Evolutionary conservation across 2,329 filamentous ascomycete species (phyloP), one percentile per base, ranked within the genome.

Genomic region (Pochonia chlamydosporia): DNA sequence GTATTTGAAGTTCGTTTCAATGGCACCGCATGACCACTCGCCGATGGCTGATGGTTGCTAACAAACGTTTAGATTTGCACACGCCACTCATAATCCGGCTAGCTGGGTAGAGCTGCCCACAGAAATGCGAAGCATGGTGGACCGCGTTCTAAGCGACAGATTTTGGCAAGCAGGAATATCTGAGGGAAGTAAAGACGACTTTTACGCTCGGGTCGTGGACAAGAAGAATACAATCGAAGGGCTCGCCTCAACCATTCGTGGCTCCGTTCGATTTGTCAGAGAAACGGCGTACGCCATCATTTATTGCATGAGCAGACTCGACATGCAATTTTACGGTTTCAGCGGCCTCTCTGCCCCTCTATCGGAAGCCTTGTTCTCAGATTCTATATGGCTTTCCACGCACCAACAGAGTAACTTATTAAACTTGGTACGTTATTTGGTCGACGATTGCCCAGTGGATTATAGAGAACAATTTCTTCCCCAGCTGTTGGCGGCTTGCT

Each of bases 131-230:
- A 71, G 77, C 5, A 81, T 95, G 44, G 87, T 97, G 33, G 79
- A 82, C 37, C 81, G 88, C 20, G 89, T 97, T 18, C 71, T 99
- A 20, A 95, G 90, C 13, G 93, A 99, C 66, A 80, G 93, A 21
- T 99, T 99, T 64, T 99, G 93, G 93, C 93, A 99, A 72, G 89
- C 91, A 6, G 93, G 93, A 9, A 99, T 99, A 43, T 97, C 93
- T 0, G 87, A 85, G 52, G 93, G 95, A 23, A 97, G 89, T 57
- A 90, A 93, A 63, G 93, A 97, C 52, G 92, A 97, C 49, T 99
- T 99, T 63, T 97, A 96, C 65, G 87, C 89, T 26, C 82, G 89
- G 35, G 92, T 99, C 2, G 82, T 89, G 47, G 87, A 89, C 26
- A 96, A 93, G 47, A 95, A 90, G 66, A 80, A 79, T 35, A 96